Percentiles rank a stretch among this genome's conserved stretches.
These are phyloP conservation scores for Penicillium taxi DNA, from an alignment of 495 filamentous ascomycete species.

Conservation along the genomic window DNA sequence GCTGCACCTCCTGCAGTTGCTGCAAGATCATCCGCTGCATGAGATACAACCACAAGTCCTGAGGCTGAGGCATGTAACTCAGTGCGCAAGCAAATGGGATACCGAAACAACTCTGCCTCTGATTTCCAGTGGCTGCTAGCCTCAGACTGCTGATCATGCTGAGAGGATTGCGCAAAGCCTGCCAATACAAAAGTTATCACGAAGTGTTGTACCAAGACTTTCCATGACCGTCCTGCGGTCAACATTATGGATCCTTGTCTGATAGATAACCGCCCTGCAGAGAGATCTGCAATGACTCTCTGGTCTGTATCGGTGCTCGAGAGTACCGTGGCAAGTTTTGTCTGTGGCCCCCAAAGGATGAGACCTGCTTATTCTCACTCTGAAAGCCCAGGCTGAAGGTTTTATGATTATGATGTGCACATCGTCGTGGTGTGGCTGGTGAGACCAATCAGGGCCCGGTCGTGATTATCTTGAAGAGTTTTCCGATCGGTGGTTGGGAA, in stretches of 20 bases:
- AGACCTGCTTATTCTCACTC: no score
- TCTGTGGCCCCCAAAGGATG: no score
- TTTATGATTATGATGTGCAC: constrained; percentile 12
- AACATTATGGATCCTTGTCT: constrained; percentile 16
- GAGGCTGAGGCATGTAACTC: no score
- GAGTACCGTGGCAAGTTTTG: background rate
- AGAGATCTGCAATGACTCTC: constrained; percentile 3
- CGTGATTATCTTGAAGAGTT: constrained; percentile 3
- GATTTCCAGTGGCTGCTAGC: no score
- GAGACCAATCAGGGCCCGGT: constrained; percentile 9
- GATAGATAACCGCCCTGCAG: background rate
- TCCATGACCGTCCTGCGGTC: constrained; percentile 11
- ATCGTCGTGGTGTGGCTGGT: constrained; percentile 9
- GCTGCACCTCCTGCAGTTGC: no score
- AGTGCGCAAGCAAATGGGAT: constrained; percentile 14
- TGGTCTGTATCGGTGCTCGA: constrained; percentile 3
- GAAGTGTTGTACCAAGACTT: constrained; percentile 3
- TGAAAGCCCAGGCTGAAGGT: no score
- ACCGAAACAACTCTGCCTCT: constrained; percentile 14
- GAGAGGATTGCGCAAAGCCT: no score
- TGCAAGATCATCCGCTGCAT: no score
- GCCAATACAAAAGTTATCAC: constrained; percentile 7
- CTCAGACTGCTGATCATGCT: no score
- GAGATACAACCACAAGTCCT: no score
- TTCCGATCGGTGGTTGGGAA: background rate